Percentiles rank a stretch among this genome's conserved stretches.
These are phyloP conservation scores for Aspergillus carbonarius DNA, from an alignment of 2,329 filamentous ascomycete genomes.

Conservation along the genomic window DNA sequence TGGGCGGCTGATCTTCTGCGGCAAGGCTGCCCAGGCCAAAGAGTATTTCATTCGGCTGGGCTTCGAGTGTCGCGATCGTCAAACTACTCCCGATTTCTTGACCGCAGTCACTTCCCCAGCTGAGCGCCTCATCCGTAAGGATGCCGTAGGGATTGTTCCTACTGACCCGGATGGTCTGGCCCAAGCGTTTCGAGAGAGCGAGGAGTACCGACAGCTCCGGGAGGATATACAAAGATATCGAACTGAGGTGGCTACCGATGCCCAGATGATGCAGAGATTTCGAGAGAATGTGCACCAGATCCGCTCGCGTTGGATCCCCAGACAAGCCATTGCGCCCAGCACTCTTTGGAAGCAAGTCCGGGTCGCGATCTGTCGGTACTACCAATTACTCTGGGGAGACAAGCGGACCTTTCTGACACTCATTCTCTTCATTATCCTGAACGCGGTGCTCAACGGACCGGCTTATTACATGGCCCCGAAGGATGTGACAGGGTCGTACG, in stretches of 20 bases:
- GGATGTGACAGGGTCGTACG: not conserved
- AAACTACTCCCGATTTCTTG: conserved; percentile 79
- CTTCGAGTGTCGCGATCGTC: conserved; percentile 70
- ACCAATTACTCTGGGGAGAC: not conserved
- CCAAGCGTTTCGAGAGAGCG: conserved; percentile 60
- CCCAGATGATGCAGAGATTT: too few species aligned
- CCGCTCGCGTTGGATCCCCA: too few species aligned
- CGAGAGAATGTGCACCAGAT: too few species aligned
- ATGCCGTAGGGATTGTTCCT: not conserved
- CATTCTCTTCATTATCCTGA: not conserved
- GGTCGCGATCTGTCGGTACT: not conserved
- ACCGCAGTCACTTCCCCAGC: conserved; percentile 65
- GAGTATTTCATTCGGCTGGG: conserved; percentile 70
- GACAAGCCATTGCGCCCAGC: too few species aligned
- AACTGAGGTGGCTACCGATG: too few species aligned
- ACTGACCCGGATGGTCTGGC: conserved; percentile 59
- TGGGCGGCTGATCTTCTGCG: conserved; percentile 69
- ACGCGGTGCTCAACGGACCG: not conserved
- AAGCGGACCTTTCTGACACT: not conserved
- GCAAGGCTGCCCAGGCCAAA: conserved; percentile 65
- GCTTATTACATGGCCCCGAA: not conserved
- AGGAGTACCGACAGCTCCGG: too few species aligned
- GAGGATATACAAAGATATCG: too few species aligned
- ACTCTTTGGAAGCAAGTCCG: too few species aligned
- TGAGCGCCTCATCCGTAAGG: conserved; percentile 11